These are phyloP conservation scores for Pezicula rhizophila DNA, from an alignment of 2,329 filamentous ascomycete genomes.

Conservation along the genomic window DNA sequence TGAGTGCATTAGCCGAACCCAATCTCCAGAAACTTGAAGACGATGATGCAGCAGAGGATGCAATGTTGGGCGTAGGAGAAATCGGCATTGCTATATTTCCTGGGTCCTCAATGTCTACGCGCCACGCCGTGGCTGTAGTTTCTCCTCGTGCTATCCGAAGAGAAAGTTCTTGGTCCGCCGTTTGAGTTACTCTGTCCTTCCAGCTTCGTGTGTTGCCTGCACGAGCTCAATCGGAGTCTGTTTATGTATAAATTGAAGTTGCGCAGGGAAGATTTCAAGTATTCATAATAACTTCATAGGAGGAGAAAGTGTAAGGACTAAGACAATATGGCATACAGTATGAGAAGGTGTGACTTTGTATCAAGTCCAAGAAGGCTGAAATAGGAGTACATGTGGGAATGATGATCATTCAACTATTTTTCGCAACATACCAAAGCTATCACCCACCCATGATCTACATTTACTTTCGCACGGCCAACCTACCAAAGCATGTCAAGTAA, in stretches of 20 bases:
- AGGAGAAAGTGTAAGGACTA: no score
- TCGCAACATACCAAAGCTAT: no score
- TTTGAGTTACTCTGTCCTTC: neutral
- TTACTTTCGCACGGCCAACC: no score
- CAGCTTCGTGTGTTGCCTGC: neutral
- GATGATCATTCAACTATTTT: no score
- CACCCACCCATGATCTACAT: no score
- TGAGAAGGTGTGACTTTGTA: no score
- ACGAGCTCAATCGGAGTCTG: no score
- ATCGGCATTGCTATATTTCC: conserved; percentile 11
- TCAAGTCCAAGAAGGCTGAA: no score
- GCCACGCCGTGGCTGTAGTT: neutral
- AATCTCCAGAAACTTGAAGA: conserved; percentile 1
- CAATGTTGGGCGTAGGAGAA: neutral
- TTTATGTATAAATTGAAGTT: no score
- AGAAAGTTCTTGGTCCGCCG: neutral
- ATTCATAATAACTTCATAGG: neutral
- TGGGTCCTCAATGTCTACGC: conserved; percentile 17
- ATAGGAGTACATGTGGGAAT: no score
- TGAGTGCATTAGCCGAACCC: conserved; percentile 8
- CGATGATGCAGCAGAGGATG: neutral
- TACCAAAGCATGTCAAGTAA: no score
- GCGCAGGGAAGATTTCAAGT: neutral
- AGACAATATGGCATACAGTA: no score
- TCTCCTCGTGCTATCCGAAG: neutral